phyloP scores from a whole-genome alignment of 2,329 filamentous ascomycete genomes.

The Sclerotinia trifoliorum region DNA sequence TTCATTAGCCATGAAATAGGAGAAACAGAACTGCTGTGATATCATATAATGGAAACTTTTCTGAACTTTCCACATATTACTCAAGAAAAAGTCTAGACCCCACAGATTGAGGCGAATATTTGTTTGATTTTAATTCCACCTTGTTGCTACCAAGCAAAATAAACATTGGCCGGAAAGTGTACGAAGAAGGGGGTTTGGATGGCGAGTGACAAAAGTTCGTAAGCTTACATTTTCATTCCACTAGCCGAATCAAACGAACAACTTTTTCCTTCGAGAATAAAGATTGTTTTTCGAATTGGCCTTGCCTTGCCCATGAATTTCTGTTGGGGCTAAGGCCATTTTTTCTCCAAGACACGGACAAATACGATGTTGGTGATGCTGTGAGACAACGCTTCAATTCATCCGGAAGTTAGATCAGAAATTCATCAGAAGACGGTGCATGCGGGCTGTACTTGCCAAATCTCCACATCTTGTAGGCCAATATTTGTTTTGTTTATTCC shows the following conservation, averaged over 20 bases:
- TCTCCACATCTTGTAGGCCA: not conserved
- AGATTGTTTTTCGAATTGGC: not conserved
- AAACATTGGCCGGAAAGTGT: not conserved
- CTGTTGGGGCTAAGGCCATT: not conserved
- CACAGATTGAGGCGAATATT: not conserved
- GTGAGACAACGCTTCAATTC: not conserved
- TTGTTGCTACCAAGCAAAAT: not conserved
- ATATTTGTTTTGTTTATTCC: not conserved
- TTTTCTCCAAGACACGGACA: not conserved
- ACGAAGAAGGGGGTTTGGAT: not conserved
- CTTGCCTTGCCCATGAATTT: not conserved
- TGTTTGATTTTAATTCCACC: not conserved
- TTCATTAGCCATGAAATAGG: not conserved
- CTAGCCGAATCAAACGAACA: not conserved
- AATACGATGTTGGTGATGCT: not conserved
- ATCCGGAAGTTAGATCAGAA: not conserved
- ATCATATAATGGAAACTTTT: not conserved
- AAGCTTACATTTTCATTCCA: not conserved
- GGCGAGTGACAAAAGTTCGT: not conserved
- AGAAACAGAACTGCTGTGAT: not conserved
- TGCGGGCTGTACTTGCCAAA: conserved; percentile 1
- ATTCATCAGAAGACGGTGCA: not conserved
- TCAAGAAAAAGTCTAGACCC: too few species aligned
- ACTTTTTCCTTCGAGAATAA: not conserved
- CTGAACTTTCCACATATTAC: not conserved